Evolutionary conservation across 257 asterid genomes (phyloP), one percentile per base, ranked within the genome.

Genomic region (Schizonepeta tenuifolia): DNA sequence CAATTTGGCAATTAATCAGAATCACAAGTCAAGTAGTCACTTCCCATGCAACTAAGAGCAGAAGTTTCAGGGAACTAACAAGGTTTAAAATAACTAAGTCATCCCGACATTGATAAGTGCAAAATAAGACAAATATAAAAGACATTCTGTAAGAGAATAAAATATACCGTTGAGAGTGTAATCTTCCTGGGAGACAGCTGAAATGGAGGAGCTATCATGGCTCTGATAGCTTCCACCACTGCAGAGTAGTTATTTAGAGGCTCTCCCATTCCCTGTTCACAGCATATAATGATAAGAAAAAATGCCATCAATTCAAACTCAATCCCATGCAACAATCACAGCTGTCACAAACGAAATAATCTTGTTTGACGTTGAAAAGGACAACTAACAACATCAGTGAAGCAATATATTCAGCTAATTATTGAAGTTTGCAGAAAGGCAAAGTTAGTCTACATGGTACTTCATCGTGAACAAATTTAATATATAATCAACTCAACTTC

Each of bases 191-290:
- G 95, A 50, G 99, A 94, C 43, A 94, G 73, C 80, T 79, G 93
- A 81, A 94, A 94, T 20, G 98, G 99, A 77, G 73, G 77, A 64
- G 92, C 89, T 53, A 84, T 91, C 98, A 94, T 94, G 61, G 81
- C 91, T 73, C 84, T 83, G 71, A 94, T 83, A 40, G 97, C 96
- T 20, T 91, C 99, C 55, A 91, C 93, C 76, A 94, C 86, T 4
- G 96, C 79, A n/a, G 85, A 67, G 75, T 91, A 89, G 79, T 91
- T 91, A 72, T 91, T 94, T 61, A 91, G 76, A 53, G 97, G 97
- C 81, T 94, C 97, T 31, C 97, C 99, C 97, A 94, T 94, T 76
- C 99, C 97, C 97, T 91, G 81, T 70, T 73, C 73, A 74, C 12
- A 66, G 56, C 24, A 35, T 71, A 69, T 40, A 58, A 76, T 68